These are phyloP conservation scores for Solanum pimpinellifolium DNA, from an alignment of 257 asterid genomes.

Conservation along the genomic window DNA sequence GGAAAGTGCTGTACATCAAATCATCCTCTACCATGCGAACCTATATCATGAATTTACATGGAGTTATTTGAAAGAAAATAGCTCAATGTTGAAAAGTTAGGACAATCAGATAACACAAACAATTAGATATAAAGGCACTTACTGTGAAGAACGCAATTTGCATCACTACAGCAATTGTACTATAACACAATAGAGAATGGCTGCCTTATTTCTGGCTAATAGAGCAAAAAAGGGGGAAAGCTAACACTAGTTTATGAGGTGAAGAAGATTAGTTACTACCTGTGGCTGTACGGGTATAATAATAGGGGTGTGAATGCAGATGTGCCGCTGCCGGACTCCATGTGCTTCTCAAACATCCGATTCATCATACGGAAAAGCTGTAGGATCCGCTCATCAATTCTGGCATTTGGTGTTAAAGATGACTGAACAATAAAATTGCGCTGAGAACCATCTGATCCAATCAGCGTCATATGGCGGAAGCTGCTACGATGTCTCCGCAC, in stretches of 20 bases:
- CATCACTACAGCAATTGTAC: neutral
- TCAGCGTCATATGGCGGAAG: slow-evolving; percentile 87
- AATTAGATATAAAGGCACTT: neutral
- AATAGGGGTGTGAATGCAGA: slow-evolving; percentile 88
- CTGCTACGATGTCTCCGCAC: slow-evolving; percentile 99
- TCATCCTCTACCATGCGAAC: slow-evolving; percentile 99
- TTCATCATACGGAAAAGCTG: slow-evolving; percentile 98
- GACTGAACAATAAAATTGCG: slow-evolving; percentile 98
- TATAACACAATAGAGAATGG: neutral
- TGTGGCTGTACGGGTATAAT: slow-evolving; percentile 99
- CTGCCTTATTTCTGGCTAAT: neutral
- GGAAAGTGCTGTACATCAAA: slow-evolving; percentile 91
- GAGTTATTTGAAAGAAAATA: neutral
- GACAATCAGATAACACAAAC: neutral
- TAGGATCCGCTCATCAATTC: slow-evolving; percentile 97
- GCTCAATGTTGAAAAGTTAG: neutral
- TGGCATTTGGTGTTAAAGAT: slow-evolving; percentile 97
- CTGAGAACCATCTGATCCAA: slow-evolving; percentile 98
- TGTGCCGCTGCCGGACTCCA: slow-evolving; percentile 98
- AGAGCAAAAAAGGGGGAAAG: neutral
- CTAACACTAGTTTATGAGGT: neutral
- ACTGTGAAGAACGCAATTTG: neutral
- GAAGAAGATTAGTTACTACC: slow-evolving; percentile 26
- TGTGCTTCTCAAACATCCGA: slow-evolving; percentile 95
- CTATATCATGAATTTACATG: slow-evolving; percentile 20